A percentile compares a stretch with the other conserved stretches of the same genome.
Conservation (phyloP, 306 rosid species). For the Acacia melanoxylon region DNA sequence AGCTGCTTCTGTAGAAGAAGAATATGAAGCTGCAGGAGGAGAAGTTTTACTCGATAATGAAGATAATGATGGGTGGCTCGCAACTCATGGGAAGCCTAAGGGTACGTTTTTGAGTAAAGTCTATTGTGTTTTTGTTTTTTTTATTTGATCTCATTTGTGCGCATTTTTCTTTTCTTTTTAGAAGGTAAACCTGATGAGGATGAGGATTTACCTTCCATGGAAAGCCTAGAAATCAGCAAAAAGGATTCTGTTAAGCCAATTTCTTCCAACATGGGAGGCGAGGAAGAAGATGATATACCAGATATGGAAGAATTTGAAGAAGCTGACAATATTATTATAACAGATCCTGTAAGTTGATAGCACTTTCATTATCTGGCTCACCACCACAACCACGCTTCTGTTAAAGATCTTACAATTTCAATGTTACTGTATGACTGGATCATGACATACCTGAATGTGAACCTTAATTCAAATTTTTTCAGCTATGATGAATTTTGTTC, state of each 20-base stretch:
- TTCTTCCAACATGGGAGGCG: slow-evolving; percentile 58
- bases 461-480: slow-evolving; percentile 7
- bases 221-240: slow-evolving; percentile 73
- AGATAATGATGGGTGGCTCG: slow-evolving; percentile 96
- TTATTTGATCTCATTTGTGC: slow-evolving; percentile 18
- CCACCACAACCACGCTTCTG: not conserved
- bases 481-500: not conserved
- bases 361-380: not conserved
- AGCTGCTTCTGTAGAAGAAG: slow-evolving; percentile 92
- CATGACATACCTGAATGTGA: slow-evolving; percentile 18
- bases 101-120: slow-evolving; percentile 40
- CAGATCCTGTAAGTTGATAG: slow-evolving; percentile 72
- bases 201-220: slow-evolving; percentile 87
- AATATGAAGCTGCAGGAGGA: slow-evolving; percentile 95
- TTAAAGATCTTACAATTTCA: not conserved
- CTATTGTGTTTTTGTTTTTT: not conserved
- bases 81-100: slow-evolving; percentile 95
- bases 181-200: slow-evolving; percentile 72
- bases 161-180: slow-evolving; percentile 24
- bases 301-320: slow-evolving; percentile 87
- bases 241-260: slow-evolving; percentile 45
- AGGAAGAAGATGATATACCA: slow-evolving; percentile 88
- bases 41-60: slow-evolving; percentile 91
- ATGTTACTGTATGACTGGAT: not conserved
- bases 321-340: slow-evolving; percentile 66